These are phyloP conservation scores for Nannizziopsis barbatae DNA, from an alignment of 2,329 filamentous ascomycete genomes.

Conservation along the genomic window DNA sequence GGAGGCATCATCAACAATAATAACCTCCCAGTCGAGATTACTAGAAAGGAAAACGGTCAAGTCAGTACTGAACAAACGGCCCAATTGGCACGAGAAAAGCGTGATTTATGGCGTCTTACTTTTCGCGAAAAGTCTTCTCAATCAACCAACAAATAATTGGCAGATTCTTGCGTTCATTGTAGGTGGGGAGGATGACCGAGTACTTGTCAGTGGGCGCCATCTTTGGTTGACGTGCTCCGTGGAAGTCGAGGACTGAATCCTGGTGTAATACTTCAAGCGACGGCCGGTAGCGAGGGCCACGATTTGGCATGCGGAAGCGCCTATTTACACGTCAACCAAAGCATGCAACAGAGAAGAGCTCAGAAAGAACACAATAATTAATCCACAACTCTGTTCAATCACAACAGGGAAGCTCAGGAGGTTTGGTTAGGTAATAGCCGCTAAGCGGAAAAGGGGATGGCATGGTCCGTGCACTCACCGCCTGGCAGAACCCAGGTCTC, in stretches of 20 bases:
- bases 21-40: constrained; percentile 89
- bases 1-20: constrained; percentile 96
- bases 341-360: background rate
- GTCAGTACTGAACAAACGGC: background rate
- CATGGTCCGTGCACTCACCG: constrained; percentile 17
- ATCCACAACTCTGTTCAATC: background rate
- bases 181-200: constrained; percentile 93
- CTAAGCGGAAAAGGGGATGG: background rate
- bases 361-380: background rate
- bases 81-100: background rate
- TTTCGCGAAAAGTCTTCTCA: constrained; percentile 78
- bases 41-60: constrained; percentile 36
- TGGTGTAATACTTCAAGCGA: constrained; percentile 17
- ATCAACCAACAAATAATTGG: constrained; percentile 93
- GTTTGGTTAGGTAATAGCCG: background rate
- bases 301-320: constrained; percentile 18
- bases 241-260: constrained; percentile 15
- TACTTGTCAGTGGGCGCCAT: constrained; percentile 52
- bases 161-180: constrained; percentile 95
- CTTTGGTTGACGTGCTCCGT: constrained; percentile 4
- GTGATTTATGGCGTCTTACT: constrained; percentile 44
- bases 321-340: constrained; percentile 10
- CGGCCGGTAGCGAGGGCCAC: constrained; percentile 17
- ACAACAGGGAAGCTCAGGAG: constrained; percentile 7
- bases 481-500: constrained; percentile 14